These are phyloP conservation scores for Boletus huronensis DNA, from an alignment of 768 basidiomycete genomes.

Conservation along the genomic window DNA sequence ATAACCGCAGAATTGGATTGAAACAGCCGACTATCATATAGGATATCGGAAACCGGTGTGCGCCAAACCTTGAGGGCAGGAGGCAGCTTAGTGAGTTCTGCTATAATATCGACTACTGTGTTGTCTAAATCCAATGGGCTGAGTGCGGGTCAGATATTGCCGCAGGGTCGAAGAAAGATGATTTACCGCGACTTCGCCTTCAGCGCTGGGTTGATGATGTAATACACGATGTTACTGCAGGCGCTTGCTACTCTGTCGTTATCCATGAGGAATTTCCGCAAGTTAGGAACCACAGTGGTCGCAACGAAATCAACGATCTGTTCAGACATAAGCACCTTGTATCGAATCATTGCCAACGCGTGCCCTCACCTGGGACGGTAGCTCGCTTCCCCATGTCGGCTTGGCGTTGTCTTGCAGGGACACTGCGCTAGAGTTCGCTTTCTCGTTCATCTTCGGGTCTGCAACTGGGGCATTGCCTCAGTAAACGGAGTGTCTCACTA, in stretches of 20 bases:
- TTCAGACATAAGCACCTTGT: slow-evolving; percentile 3
- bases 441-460: slow-evolving; percentile 61
- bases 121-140: slow-evolving; percentile 79
- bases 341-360: slow-evolving; percentile 16
- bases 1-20: slow-evolving; percentile 59
- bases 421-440: slow-evolving; percentile 43
- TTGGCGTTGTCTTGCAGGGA: slow-evolving; percentile 36
- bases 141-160: slow-evolving; percentile 8
- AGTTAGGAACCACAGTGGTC: slow-evolving; percentile 60
- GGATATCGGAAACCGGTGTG: slow-evolving; percentile 69
- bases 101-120: slow-evolving; percentile 61
- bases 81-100: slow-evolving; percentile 76
- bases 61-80: slow-evolving; percentile 84
- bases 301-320: slow-evolving; percentile 76
- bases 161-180: not conserved
- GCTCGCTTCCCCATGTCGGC: slow-evolving; percentile 25
- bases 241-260: slow-evolving; percentile 76
- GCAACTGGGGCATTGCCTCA: slow-evolving; percentile 10
- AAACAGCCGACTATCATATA: slow-evolving; percentile 88
- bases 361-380: slow-evolving; percentile 27
- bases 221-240: slow-evolving; percentile 82
- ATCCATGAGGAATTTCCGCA: slow-evolving; percentile 79
- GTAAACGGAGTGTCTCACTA: not conserved
- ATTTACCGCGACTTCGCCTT: slow-evolving; percentile 70
- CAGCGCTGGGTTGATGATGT: slow-evolving; percentile 77